Conservation (phyloP, 202 grass and related monocot genomes). For the Carex arenaria region DNA sequence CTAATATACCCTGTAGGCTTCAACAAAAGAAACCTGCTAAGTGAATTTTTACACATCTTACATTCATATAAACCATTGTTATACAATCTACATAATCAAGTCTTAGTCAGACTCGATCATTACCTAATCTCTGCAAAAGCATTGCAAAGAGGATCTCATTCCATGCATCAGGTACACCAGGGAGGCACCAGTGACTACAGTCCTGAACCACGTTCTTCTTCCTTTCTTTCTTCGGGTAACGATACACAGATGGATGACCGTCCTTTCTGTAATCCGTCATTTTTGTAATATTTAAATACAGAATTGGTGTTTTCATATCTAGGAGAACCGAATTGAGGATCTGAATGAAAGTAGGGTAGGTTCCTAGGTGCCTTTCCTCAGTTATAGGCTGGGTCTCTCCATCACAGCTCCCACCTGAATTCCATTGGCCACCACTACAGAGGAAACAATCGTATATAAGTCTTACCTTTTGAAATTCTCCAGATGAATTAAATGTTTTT, state of each 20-base stretch:
- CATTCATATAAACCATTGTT: not conserved
- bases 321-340: constrained; percentile 62
- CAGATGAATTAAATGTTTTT: not conserved
- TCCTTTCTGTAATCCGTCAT: constrained; percentile 99
- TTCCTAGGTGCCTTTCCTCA: constrained; percentile 53
- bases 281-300: constrained; percentile 85
- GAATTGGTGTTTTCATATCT: constrained; percentile 65
- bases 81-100: constrained; percentile 4
- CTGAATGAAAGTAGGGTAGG: constrained; percentile 60
- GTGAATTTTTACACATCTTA: constrained; percentile 1
- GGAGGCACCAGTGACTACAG: constrained; percentile 99
- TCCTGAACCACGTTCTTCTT: constrained; percentile 57
- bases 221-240: constrained; percentile 53
- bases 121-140: constrained; percentile 33
- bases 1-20: constrained; percentile 8
- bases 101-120: not conserved
- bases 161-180: constrained; percentile 90
- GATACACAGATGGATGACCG: constrained; percentile 73
- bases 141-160: constrained; percentile 86
- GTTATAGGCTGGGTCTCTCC: constrained; percentile 71
- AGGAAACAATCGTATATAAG: constrained; percentile 1
- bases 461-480: not conserved
- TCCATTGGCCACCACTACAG: constrained; percentile 90
- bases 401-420: constrained; percentile 91
- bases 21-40: constrained; percentile 6